A percentile compares a stretch with the other conserved stretches of the same genome.
phyloP scores from a whole-genome alignment of 2,329 filamentous ascomycete genomes.

The Ophiostoma pallidulum region DNA sequence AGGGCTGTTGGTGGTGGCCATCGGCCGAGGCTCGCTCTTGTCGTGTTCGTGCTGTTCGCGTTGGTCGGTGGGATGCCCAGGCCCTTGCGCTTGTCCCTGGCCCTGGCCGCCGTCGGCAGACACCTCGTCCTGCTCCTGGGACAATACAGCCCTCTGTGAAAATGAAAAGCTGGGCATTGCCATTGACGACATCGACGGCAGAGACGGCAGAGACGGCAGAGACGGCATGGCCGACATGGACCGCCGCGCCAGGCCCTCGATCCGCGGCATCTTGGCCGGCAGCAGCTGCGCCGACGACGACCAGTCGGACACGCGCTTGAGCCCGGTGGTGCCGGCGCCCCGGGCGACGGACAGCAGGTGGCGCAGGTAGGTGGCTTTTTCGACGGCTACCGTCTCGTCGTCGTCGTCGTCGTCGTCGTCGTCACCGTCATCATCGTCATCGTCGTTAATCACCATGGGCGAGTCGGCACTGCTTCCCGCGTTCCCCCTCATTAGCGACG shows the following conservation, averaged over 20 bases:
- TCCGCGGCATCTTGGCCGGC: slow-evolving; percentile 33
- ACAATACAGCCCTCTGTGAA: too few relatives aligned
- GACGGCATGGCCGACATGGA: slow-evolving; percentile 25
- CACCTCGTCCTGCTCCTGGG: too few relatives aligned
- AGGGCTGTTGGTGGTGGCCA: too few relatives aligned
- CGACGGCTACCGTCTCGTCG: slow-evolving; percentile 26
- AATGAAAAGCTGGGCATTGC: too few relatives aligned
- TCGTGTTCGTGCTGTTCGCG: too few relatives aligned
- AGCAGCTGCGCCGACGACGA: slow-evolving; percentile 35
- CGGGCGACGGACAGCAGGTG: slow-evolving; percentile 42
- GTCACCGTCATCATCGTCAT: too few relatives aligned
- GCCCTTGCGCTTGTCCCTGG: too few relatives aligned
- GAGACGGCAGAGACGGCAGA: slow-evolving; percentile 20
- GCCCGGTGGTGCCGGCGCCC: slow-evolving; percentile 36
- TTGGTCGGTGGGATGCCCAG: too few relatives aligned
- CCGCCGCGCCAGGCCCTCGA: slow-evolving; percentile 23
- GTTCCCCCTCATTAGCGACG: slow-evolving; percentile 27
- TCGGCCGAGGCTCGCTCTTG: too few relatives aligned
- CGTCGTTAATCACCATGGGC: slow-evolving; percentile 1
- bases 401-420: slow-evolving; percentile 25
- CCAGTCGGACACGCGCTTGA: slow-evolving; percentile 22
- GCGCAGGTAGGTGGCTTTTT: slow-evolving; percentile 35
- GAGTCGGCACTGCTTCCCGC: background rate
- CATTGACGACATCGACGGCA: background rate
- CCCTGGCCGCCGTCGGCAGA: too few relatives aligned